Evolutionary conservation across 106 monocot species (phyloP), one percentile per base, ranked within the genome.

Genomic region (Vanilla planifolia): DNA sequence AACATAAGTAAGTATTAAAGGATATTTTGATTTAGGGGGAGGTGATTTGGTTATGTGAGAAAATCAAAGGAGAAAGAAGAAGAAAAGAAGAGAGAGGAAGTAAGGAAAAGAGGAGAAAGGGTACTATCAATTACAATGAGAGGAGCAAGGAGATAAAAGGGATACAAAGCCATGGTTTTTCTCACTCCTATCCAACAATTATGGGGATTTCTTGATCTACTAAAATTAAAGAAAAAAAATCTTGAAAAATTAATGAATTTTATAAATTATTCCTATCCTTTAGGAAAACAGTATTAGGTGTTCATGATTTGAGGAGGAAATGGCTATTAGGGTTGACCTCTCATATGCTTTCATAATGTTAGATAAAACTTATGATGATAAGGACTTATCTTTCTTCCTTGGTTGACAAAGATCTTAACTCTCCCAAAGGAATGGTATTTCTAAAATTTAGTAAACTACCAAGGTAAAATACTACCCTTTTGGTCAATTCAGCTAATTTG

Each of bases 361-460:
- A 62, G 75, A 56, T 27, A 67, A 51, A 37, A 65, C 67, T 39
- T 44, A 62, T 48, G 46, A 51, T 2, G 11, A 23, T 2, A 48
- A 46, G 21, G 71, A 72, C 3, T 51, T 58, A 61, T 61, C 44
- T n/a, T 36, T 63, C 66, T 51, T 63, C 34, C 10, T 11, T 16
- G 23, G 46, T 42, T 43, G 32, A 34, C 6, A 75, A 75, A 5
- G 48, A 55, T 65, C 62, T 53, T 4, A 68, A 56, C 27, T 64
- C 69, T 39, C 33, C n/a, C 0, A 71, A 72, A 41, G 60, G 20
- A 10, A 57, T 55, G 60, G 77, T 72, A 23, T 71, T 67, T 51
- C 44, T 52, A 43, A 78, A 79, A 30, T 39, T 59, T 44, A 65
- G 66, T 26, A 85, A 76, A 44, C 79, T 76, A 2, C 84, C 79